A percentile compares a stretch with the other conserved stretches of the same genome.
These are phyloP conservation scores for Cyphellophora europaea DNA, from an alignment of 2,329 filamentous ascomycete species.

Conservation along the genomic window DNA sequence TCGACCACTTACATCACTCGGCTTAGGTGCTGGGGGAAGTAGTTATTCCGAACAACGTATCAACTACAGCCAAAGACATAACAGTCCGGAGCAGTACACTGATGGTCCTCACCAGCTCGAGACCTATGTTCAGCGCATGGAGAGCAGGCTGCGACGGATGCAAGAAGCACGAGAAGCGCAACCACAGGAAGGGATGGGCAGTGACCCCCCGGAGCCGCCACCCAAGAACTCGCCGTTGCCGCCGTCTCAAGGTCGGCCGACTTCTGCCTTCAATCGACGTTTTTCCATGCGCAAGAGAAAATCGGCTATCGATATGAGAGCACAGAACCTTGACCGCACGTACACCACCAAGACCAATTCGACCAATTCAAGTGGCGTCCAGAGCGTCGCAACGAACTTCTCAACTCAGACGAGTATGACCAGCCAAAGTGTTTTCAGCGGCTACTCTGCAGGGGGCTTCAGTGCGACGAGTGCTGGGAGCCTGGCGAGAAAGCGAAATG, in stretches of 20 bases:
- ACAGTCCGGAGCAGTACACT: conserved; percentile 41
- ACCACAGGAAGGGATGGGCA: conserved; percentile 38
- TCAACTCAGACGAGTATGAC: conserved; percentile 69
- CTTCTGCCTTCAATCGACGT: conserved; percentile 31
- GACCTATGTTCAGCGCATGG: conserved; percentile 88
- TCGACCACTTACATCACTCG: conserved; percentile 66
- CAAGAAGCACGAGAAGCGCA: conserved; percentile 41
- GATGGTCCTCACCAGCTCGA: conserved; percentile 62
- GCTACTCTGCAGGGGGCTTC: conserved; percentile 77
- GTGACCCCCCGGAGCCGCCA: conserved; percentile 52
- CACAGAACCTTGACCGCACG: conserved; percentile 62
- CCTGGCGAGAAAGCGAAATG: conserved; percentile 59
- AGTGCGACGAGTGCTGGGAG: conserved; percentile 95
- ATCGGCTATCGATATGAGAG: conserved; percentile 64
- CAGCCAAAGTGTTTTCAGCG: conserved; percentile 85
- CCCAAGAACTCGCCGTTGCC: conserved; percentile 40
- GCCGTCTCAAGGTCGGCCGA: conserved; percentile 26
- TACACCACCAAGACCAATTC: conserved; percentile 81
- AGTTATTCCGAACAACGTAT: conserved; percentile 46
- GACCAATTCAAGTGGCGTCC: conserved; percentile 66
- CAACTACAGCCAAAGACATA: conserved; percentile 41
- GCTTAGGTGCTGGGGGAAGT: conserved; percentile 47
- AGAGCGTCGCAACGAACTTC: conserved; percentile 55
- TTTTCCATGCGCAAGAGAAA: conserved; percentile 30
- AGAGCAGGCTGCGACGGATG: conserved; percentile 65